Evolutionary conservation across 352 stramenopile species (phyloP).

Genomic region (Phytophthora aleatoria): DNA sequence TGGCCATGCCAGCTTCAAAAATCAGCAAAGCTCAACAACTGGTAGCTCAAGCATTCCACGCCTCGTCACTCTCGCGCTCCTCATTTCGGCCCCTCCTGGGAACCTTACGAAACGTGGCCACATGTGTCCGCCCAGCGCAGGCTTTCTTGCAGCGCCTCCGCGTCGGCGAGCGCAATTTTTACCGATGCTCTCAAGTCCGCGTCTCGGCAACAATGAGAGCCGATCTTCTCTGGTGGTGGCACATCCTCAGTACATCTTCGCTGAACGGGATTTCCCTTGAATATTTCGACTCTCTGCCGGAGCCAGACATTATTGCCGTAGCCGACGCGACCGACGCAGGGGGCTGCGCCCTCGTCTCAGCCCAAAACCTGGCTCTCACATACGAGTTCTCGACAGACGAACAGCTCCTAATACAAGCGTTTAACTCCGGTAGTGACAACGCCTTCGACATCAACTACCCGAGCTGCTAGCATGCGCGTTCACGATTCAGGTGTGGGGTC

Average conservation of each 20-base stretch:
- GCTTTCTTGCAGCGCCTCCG: not conserved
- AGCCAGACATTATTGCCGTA: not conserved
- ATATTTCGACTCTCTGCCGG: not conserved
- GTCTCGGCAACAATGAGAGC: too few relatives aligned
- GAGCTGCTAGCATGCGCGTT: conserved; percentile 23
- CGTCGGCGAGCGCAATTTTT: not conserved
- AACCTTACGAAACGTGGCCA: not conserved
- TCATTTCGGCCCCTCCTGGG: not conserved
- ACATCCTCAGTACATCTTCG: not conserved
- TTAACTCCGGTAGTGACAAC: not conserved
- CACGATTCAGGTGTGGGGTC: conserved; percentile 4
- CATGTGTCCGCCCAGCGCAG: not conserved
- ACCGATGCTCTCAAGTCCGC: not conserved
- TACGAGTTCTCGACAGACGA: conserved; percentile 1
- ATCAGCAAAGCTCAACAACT: too few relatives aligned
- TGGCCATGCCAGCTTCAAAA: too few relatives aligned
- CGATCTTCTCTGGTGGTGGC: not conserved
- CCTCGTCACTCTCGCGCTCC: too few relatives aligned
- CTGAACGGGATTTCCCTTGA: not conserved
- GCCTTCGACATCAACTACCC: conserved; percentile 37
- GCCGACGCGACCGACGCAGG: not conserved
- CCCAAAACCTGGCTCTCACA: not conserved
- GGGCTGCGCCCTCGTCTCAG: not conserved
- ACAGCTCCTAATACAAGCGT: not conserved
- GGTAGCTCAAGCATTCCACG: too few relatives aligned